phyloP scores from a whole-genome alignment of 2,329 filamentous ascomycete genomes.

The Pseudophaeomoniella oleicola region DNA sequence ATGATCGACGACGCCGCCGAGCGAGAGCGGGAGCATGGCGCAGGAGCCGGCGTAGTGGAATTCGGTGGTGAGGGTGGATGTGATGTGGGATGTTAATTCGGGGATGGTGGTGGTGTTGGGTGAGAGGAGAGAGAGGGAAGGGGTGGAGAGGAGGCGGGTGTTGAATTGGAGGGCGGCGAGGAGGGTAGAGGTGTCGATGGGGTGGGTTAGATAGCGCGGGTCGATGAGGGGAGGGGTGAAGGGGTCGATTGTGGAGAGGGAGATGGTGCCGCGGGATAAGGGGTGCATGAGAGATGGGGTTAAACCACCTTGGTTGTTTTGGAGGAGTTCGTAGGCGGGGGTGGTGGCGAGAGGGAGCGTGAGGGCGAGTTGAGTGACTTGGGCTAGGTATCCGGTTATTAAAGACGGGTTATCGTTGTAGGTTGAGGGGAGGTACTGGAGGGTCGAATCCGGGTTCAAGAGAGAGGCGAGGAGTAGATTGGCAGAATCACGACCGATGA shows the following conservation, averaged over 20 bases:
- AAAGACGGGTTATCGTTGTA: conserved; percentile 5
- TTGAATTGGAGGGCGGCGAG: conserved; percentile 14
- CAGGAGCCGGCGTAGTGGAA: conserved; percentile 17
- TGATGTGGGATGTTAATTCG: conserved; percentile 3
- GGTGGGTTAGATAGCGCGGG: conserved; percentile 28
- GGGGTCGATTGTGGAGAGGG: conserved; percentile 18
- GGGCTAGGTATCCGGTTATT: conserved; percentile 6
- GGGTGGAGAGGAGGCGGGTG: conserved; percentile 10
- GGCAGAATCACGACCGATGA: conserved; percentile 8
- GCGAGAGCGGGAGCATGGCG: conserved; percentile 17
- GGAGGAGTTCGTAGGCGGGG: conserved; percentile 9
- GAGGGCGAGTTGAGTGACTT: conserved; percentile 3
- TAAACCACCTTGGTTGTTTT: conserved; percentile 8
- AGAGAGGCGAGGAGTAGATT: neutral
- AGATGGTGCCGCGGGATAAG: conserved; percentile 26
- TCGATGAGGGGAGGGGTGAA: conserved; percentile 25
- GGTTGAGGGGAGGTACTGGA: conserved; percentile 2
- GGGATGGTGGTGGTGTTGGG: conserved; percentile 2
- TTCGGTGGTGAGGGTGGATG: conserved; percentile 4
- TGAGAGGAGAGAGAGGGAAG: conserved; percentile 3
- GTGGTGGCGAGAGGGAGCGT: conserved; percentile 2
- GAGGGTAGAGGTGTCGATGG: conserved; percentile 28
- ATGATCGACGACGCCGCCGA: conserved; percentile 19
- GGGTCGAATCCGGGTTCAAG: neutral
- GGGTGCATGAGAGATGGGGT: conserved; percentile 13